Evolutionary conservation across 805 yeast species (phyloP).

Genomic region (Starmerella roubikii): DNA sequence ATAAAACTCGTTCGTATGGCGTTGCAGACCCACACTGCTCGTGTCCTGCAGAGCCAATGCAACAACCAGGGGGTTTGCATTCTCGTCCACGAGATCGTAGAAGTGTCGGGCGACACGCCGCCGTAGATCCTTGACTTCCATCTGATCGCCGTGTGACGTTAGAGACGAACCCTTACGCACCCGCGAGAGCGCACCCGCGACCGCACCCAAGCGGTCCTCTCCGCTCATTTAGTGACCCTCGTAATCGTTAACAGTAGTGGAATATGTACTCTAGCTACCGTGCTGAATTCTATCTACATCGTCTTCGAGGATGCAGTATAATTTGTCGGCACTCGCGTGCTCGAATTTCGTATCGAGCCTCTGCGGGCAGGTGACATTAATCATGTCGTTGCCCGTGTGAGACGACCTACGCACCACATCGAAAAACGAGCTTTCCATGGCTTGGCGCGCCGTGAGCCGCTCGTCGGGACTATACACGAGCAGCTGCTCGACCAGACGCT

Average conservation of each 20-base stretch:
- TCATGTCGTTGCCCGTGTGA: neutral
- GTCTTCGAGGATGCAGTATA: neutral
- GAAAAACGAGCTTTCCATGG: conserved; percentile 47
- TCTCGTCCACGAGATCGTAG: conserved; percentile 33
- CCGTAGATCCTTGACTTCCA: conserved; percentile 17
- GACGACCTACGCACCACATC: conserved; percentile 36
- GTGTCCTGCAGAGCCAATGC: conserved; percentile 75
- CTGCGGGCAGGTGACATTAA: neutral
- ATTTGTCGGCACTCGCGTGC: neutral
- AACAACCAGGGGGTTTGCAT: conserved; percentile 70
- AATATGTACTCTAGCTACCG: too few species aligned
- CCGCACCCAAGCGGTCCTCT: too few species aligned
- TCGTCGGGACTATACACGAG: conserved; percentile 50
- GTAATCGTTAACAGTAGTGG: too few species aligned
- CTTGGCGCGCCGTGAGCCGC: conserved; percentile 43
- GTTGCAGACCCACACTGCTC: conserved; percentile 83
- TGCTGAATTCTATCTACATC: conserved; percentile 1
- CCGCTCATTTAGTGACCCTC: too few species aligned
- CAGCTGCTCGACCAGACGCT: conserved; percentile 38
- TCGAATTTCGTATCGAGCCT: conserved; percentile 8
- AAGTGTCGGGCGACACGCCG: conserved; percentile 18
- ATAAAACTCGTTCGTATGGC: conserved; percentile 51
- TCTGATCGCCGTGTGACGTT: too few species aligned
- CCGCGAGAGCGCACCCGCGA: too few species aligned
- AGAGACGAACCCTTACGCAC: too few species aligned